Evolutionary conservation across 2,329 filamentous ascomycete species (phyloP).

Genomic region (Passalora sequoiae): DNA sequence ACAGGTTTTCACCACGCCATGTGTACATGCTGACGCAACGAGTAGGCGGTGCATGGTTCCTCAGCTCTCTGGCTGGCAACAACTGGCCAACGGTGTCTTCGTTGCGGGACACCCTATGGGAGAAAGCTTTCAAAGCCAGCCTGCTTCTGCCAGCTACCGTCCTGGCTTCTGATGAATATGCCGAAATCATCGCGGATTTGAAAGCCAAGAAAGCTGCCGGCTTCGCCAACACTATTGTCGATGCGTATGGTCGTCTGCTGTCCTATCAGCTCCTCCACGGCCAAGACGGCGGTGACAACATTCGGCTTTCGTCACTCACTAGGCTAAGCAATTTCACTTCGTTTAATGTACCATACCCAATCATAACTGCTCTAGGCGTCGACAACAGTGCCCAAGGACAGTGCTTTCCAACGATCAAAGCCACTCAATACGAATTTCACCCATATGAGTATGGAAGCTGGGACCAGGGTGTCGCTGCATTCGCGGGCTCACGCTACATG

Average conservation of each 20-base stretch:
- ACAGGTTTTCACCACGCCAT: no score
- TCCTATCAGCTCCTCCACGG: slow-evolving; percentile 39
- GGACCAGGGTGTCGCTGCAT: slow-evolving; percentile 56
- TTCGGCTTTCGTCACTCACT: slow-evolving; percentile 34
- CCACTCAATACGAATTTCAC: slow-evolving; percentile 60
- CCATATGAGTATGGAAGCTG: slow-evolving; percentile 63
- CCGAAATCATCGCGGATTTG: slow-evolving; percentile 33
- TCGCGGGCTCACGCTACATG: slow-evolving; percentile 56
- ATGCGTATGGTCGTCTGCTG: slow-evolving; percentile 39
- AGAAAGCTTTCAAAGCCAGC: slow-evolving; percentile 36
- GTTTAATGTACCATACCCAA: slow-evolving; percentile 41
- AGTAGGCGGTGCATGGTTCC: slow-evolving; percentile 45
- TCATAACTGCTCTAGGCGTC: slow-evolving; percentile 41
- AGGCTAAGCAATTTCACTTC: slow-evolving; percentile 38
- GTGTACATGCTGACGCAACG: no score
- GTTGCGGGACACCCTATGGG: slow-evolving; percentile 40
- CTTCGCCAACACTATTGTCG: slow-evolving; percentile 38
- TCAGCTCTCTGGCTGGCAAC: slow-evolving; percentile 43
- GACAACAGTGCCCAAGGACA: slow-evolving; percentile 34
- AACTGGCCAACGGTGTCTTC: slow-evolving; percentile 44
- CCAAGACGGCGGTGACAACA: slow-evolving; percentile 36
- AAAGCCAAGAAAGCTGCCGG: slow-evolving; percentile 36
- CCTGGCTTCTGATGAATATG: slow-evolving; percentile 27
- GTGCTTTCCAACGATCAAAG: slow-evolving; percentile 44
- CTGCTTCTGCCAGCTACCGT: slow-evolving; percentile 35